Evolutionary conservation across 1,284 basidiomycete genomes (phyloP).

Genomic region (Ustilago crameri): DNA sequence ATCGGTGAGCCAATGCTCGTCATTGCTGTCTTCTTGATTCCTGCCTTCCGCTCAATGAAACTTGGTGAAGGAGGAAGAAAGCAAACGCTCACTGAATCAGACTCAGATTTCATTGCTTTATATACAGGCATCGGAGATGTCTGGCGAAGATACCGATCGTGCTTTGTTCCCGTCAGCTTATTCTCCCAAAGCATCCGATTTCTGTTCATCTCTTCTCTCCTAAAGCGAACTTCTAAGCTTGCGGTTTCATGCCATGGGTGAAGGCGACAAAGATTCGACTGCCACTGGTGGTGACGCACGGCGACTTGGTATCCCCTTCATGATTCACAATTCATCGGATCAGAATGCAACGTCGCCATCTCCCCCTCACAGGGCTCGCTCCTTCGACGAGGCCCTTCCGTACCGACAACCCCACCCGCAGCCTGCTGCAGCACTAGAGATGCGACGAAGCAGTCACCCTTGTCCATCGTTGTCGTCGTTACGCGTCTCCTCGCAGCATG

Average conservation of each 20-base stretch:
- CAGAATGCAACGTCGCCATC: conserved; percentile 2
- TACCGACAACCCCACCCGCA: conserved; percentile 7
- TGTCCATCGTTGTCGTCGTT: conserved; percentile 3
- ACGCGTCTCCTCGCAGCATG: background rate
- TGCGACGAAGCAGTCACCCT: conserved; percentile 2
- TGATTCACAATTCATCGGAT: background rate
- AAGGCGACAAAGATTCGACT: background rate
- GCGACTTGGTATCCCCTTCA: background rate
- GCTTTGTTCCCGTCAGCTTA: no score
- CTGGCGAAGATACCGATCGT: no score
- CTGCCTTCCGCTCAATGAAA: no score
- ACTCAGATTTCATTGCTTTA: no score
- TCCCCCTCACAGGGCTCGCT: conserved; percentile 2
- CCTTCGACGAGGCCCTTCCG: conserved; percentile 3
- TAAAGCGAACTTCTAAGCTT: no score
- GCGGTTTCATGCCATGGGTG: background rate
- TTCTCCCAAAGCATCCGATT: no score
- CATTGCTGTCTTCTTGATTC: no score
- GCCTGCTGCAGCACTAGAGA: background rate
- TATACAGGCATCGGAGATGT: no score
- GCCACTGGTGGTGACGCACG: background rate
- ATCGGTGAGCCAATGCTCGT: no score
- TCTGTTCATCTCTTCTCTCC: no score
- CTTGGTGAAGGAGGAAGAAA: no score
- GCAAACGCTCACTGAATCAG: no score